phyloP scores from a whole-genome alignment of 2,329 filamentous ascomycete species.

The Colletotrichum ledebouriae region DNA sequence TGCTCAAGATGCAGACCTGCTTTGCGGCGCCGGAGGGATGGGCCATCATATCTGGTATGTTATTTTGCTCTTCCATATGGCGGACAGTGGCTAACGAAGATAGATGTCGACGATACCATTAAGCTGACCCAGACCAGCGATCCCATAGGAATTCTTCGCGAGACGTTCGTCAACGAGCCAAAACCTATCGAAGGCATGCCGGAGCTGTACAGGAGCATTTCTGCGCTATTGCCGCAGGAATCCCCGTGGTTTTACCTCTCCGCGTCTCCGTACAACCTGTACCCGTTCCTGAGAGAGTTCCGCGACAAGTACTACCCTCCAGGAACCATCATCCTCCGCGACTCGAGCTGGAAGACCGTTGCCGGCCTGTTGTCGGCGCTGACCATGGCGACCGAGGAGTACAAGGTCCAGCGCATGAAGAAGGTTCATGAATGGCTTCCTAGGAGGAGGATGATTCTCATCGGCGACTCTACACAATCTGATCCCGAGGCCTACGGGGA shows the following conservation, averaged over 20 bases:
- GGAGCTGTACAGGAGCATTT: slow-evolving; percentile 79
- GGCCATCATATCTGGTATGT: slow-evolving; percentile 80
- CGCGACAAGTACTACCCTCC: slow-evolving; percentile 77
- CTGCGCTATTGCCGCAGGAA: slow-evolving; percentile 63
- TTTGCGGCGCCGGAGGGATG: slow-evolving; percentile 85
- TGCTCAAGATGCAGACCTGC: slow-evolving; percentile 76
- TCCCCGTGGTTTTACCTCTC: slow-evolving; percentile 94
- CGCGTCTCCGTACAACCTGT: slow-evolving; percentile 94
- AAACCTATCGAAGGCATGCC: slow-evolving; percentile 84
- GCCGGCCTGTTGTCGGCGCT: slow-evolving; percentile 83
- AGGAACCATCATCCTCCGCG: slow-evolving; percentile 86
- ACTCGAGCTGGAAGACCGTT: slow-evolving; percentile 88
- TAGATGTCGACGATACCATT: slow-evolving; percentile 95
- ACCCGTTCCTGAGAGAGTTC: slow-evolving; percentile 86
- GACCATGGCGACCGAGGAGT: slow-evolving; percentile 84
- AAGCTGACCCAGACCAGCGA: slow-evolving; percentile 89
- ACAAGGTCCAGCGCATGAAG: slow-evolving; percentile 85
- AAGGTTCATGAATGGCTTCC: slow-evolving; percentile 87
- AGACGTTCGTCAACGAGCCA: slow-evolving; percentile 85
- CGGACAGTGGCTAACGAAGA: slow-evolving; percentile 34
- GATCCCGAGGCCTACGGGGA: slow-evolving; percentile 93
- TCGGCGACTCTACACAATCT: slow-evolving; percentile 92
- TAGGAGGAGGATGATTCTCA: slow-evolving; percentile 80
- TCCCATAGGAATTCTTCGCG: slow-evolving; percentile 82
- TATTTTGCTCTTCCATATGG: background rate